phyloP scores from a whole-genome alignment of 768 basidiomycete genomes.

The Pleurotus ostreatus region DNA sequence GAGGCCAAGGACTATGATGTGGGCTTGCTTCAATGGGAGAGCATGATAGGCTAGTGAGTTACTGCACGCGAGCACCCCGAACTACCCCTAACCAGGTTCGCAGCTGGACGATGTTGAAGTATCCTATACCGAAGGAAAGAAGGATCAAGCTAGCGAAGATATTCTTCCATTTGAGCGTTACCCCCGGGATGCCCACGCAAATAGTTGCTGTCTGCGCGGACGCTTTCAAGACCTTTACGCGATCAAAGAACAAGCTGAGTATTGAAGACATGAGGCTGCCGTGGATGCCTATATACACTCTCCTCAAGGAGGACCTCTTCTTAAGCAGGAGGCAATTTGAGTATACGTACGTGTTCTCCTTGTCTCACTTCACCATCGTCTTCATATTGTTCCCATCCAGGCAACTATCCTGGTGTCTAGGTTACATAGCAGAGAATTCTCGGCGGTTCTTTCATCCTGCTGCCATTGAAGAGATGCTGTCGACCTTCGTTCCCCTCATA shows the following conservation, averaged over 20 bases:
- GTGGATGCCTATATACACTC: conserved; percentile 75
- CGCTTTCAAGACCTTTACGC: conserved; percentile 52
- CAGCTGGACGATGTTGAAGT: conserved; percentile 82
- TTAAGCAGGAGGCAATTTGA: conserved; percentile 73
- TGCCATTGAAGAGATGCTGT: conserved; percentile 82
- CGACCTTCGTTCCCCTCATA: conserved; percentile 76
- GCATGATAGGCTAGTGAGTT: conserved; percentile 68
- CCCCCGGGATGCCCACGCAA: conserved; percentile 73
- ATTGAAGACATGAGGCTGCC: conserved; percentile 79
- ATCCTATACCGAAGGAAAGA: conserved; percentile 79
- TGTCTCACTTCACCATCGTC: background rate
- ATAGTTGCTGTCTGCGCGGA: conserved; percentile 66
- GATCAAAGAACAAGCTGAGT: conserved; percentile 69
- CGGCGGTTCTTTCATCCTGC: conserved; percentile 88
- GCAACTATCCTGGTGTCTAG: conserved; percentile 77
- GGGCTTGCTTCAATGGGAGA: conserved; percentile 78
- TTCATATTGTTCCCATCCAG: conserved; percentile 27
- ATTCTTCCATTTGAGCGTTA: conserved; percentile 72
- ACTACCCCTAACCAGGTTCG: conserved; percentile 2
- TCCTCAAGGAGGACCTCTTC: conserved; percentile 72
- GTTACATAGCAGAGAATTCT: conserved; percentile 59
- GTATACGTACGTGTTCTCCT: conserved; percentile 51
- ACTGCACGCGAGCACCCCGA: conserved; percentile 6
- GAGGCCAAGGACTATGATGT: conserved; percentile 81
- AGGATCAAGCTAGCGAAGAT: conserved; percentile 71